These are phyloP conservation scores for Phytophthora uliginosa DNA, from an alignment of 352 stramenopile species.

Conservation along the genomic window DNA sequence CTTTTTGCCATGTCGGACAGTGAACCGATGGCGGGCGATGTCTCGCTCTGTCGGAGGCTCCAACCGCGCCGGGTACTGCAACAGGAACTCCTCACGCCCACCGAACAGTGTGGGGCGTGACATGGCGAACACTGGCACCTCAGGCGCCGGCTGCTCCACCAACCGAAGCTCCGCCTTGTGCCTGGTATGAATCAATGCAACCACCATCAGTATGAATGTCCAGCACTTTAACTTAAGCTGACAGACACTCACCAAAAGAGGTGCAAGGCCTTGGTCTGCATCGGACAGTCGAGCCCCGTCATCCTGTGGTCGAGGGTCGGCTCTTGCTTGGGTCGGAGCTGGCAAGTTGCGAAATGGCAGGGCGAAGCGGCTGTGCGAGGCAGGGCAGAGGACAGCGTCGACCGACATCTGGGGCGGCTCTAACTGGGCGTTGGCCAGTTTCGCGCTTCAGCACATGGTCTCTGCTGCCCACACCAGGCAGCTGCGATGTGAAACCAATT, in stretches of 20 bases:
- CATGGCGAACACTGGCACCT: slow-evolving; percentile 35
- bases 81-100: slow-evolving; percentile 29
- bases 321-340: slow-evolving; percentile 9
- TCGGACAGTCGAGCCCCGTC: slow-evolving; percentile 24
- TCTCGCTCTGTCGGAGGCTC: slow-evolving; percentile 26
- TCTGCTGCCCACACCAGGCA: slow-evolving; percentile 20
- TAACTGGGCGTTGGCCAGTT: slow-evolving; percentile 22
- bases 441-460: slow-evolving; percentile 29
- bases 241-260: slow-evolving; percentile 33
- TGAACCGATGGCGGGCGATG: slow-evolving; percentile 32
- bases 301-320: not conserved
- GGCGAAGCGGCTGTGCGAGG: no score
- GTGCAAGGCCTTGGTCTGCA: slow-evolving; percentile 39
- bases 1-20: slow-evolving; percentile 34
- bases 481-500: slow-evolving; percentile 39
- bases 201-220: not conserved
- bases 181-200: slow-evolving; percentile 9
- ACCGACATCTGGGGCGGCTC: slow-evolving; percentile 6
- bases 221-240: no score
- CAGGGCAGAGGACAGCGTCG: slow-evolving; percentile 1
- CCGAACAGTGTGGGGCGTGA: slow-evolving; percentile 29
- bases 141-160: slow-evolving; percentile 13
- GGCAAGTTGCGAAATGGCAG: slow-evolving; percentile 20
- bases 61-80: slow-evolving; percentile 34
- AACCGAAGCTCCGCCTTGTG: slow-evolving; percentile 34